Conservation (phyloP, 306 rosid species). For the Gleditsia sinensis region DNA sequence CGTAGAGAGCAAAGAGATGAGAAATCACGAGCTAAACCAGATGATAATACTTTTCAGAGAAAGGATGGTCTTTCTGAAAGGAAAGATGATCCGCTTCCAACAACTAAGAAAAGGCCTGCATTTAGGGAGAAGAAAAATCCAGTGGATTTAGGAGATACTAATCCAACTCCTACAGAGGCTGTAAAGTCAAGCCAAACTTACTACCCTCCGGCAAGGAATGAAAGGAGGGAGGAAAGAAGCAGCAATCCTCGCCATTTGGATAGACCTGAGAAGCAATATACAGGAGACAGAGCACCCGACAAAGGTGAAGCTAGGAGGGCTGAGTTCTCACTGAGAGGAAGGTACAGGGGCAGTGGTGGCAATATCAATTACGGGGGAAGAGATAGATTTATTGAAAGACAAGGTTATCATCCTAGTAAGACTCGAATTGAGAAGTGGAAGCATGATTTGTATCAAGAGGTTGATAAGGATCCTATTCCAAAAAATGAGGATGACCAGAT, state of each 20-base stretch:
- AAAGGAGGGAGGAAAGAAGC: conserved; percentile 56
- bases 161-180: conserved; percentile 38
- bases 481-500: conserved; percentile 79
- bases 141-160: conserved; percentile 47
- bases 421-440: conserved; percentile 62
- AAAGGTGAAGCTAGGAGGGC: conserved; percentile 49
- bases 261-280: conserved; percentile 50
- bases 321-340: conserved; percentile 49
- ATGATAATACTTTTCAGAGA: conserved; percentile 44
- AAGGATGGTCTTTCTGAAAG: conserved; percentile 50
- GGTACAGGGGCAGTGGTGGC: conserved; percentile 39
- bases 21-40: conserved; percentile 42
- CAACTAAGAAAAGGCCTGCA: conserved; percentile 67
- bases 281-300: conserved; percentile 42
- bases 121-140: conserved; percentile 68
- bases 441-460: conserved; percentile 70
- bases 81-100: conserved; percentile 44
- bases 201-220: conserved; percentile 43
- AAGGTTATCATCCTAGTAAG: conserved; percentile 38
- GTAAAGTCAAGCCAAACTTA: conserved; percentile 44
- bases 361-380: conserved; percentile 43
- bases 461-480: conserved; percentile 58
- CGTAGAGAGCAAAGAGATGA: conserved; percentile 48
- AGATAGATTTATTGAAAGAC: conserved; percentile 52
- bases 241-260: conserved; percentile 40